phyloP scores from a whole-genome alignment of 2,329 filamentous ascomycete species.

The Botrytis elliptica region DNA sequence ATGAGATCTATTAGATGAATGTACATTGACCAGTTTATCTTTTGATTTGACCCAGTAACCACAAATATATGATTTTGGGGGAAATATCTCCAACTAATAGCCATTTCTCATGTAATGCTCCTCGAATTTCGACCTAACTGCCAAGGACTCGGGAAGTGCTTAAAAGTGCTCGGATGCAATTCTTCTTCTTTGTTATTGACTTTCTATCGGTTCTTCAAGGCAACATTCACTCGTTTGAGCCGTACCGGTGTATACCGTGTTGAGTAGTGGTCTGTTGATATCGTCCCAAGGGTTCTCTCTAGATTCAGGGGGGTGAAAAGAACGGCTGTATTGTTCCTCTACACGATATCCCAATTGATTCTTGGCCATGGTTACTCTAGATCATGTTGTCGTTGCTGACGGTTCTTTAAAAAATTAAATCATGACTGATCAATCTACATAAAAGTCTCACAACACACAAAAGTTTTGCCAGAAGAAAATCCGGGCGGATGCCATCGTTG shows the following conservation, averaged over 20 bases:
- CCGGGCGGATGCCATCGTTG: conserved; percentile 19
- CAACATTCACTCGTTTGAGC: not conserved
- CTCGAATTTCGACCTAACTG: conserved; percentile 18
- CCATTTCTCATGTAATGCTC: conserved; percentile 7
- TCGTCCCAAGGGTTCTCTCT: not conserved
- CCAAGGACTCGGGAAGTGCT: conserved; percentile 6
- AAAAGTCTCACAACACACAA: conserved; percentile 11
- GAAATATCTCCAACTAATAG: conserved; percentile 16
- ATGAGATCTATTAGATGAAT: conserved; percentile 44
- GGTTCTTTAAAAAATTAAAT: not conserved
- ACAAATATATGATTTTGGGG: conserved; percentile 1
- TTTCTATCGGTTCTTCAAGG: not conserved
- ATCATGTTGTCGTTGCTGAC: conserved; percentile 1
- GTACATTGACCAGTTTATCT: conserved; percentile 36
- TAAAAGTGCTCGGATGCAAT: conserved; percentile 1
- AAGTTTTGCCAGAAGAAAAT: conserved; percentile 16
- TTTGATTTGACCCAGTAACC: conserved; percentile 28
- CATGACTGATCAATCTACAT: not conserved
- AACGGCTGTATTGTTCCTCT: not conserved
- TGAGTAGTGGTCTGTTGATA: conserved; percentile 5
- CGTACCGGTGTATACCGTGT: not conserved
- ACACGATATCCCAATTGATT: too few species aligned
- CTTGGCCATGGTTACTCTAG: too few species aligned
- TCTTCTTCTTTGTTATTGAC: conserved; percentile 10
- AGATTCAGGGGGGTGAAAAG: conserved; percentile 20